phyloP scores from a whole-genome alignment of 441 rosid genomes.

The Metrosideros polymorpha region DNA sequence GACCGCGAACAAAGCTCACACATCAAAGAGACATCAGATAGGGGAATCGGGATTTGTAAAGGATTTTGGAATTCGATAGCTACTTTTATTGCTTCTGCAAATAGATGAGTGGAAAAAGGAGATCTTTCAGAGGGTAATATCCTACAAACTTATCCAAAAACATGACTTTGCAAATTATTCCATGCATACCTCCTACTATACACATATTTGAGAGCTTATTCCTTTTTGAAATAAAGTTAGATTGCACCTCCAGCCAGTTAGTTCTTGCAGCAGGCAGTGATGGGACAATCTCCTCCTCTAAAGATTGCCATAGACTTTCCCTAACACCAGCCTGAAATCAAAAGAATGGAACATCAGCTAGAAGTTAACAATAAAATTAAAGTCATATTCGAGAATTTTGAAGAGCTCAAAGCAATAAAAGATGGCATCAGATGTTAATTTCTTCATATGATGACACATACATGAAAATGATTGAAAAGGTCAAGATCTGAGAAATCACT shows the following conservation, averaged over 20 bases:
- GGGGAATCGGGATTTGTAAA: conserved; percentile 61
- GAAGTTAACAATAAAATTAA: neutral
- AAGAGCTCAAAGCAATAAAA: neutral
- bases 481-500: neutral
- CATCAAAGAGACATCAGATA: conserved; percentile 65
- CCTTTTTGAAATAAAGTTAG: conserved; percentile 58
- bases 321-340: conserved; percentile 49
- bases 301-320: conserved; percentile 77
- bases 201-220: conserved; percentile 77
- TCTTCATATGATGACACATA: neutral
- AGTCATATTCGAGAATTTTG: neutral
- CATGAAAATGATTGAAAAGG: neutral
- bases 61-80: conserved; percentile 78
- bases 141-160: neutral
- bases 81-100: conserved; percentile 79
- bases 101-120: neutral
- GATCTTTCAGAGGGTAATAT: neutral
- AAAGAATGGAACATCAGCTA: neutral
- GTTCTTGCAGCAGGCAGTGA: conserved; percentile 61
- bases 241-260: conserved; percentile 96
- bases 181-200: conserved; percentile 97
- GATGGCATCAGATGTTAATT: neutral
- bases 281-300: conserved; percentile 92
- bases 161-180: conserved; percentile 17
- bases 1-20: conserved; percentile 58